phyloP scores from a whole-genome alignment of 805 yeast genomes.

The Starmerella sp. region DNA sequence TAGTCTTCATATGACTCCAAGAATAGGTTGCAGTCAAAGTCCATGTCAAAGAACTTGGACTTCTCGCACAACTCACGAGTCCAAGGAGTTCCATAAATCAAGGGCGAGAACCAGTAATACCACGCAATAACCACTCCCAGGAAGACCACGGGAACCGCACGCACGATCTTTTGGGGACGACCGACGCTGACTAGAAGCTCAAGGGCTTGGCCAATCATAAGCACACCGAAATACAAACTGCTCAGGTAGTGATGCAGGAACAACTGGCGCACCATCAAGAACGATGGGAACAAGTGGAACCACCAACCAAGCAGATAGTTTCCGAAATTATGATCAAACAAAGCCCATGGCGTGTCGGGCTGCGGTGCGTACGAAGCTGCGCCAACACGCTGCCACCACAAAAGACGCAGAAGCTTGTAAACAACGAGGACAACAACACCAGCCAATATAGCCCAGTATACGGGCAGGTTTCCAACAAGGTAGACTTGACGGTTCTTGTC shows the following conservation, averaged over 20 bases:
- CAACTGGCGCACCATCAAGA: conserved; percentile 82
- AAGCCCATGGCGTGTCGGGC: conserved; percentile 24
- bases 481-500: conserved; percentile 40
- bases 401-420: conserved; percentile 25
- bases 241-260: conserved; percentile 92
- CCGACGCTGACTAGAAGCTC: conserved; percentile 27
- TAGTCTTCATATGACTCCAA: conserved; percentile 26
- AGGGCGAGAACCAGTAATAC: conserved; percentile 54
- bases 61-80: conserved; percentile 53
- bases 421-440: conserved; percentile 25
- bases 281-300: conserved; percentile 48
- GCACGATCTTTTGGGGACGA: conserved; percentile 20
- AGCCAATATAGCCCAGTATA: conserved; percentile 40
- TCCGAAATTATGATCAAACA: conserved; percentile 31
- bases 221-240: conserved; percentile 75
- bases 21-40: conserved; percentile 66
- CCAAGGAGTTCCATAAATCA: conserved; percentile 75
- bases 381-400: conserved; percentile 33
- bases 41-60: conserved; percentile 68
- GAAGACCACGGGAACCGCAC: conserved; percentile 37
- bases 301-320: conserved; percentile 47
- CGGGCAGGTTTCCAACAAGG: conserved; percentile 51
- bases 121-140: conserved; percentile 41
- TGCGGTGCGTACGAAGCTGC: conserved; percentile 6
- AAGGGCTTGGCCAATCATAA: conserved; percentile 55